These are phyloP conservation scores for Escovopsis sp. DNA, from an alignment of 2,329 filamentous ascomycete genomes.

Conservation along the genomic window DNA sequence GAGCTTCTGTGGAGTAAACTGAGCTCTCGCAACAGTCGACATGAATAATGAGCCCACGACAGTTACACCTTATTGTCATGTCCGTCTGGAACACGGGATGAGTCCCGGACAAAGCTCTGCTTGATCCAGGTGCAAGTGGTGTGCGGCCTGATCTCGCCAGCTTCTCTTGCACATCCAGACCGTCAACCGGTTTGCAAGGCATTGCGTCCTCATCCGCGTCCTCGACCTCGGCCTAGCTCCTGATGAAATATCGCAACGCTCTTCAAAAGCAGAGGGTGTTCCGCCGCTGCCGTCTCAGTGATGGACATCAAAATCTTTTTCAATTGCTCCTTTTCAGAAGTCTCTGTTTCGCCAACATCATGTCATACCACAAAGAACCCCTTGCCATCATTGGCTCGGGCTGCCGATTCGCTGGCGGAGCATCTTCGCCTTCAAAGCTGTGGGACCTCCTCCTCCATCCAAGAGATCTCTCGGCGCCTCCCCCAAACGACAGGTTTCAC, in stretches of 20 bases:
- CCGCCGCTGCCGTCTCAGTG: background rate
- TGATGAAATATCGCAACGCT: no score
- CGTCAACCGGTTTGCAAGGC: background rate
- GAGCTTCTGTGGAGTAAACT: no score
- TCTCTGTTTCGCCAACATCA: background rate
- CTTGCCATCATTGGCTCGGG: constrained; percentile 26
- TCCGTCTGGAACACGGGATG: no score
- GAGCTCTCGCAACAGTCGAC: no score
- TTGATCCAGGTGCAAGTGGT: no score
- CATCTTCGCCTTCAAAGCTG: constrained; percentile 16
- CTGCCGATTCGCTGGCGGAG: constrained; percentile 23
- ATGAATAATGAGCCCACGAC: no score
- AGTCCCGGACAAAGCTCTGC: no score
- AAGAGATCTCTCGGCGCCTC: constrained; percentile 17
- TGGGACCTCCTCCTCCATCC: constrained; percentile 17
- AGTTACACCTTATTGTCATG: no score
- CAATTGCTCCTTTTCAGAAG: background rate
- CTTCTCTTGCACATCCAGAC: no score
- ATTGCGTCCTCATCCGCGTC: background rate
- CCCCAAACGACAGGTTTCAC: constrained; percentile 11
- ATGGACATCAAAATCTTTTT: no score
- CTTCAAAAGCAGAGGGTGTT: background rate
- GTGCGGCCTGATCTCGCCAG: no score
- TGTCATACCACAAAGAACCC: constrained; percentile 11
- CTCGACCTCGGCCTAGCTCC: no score